Evolutionary conservation across 495 filamentous ascomycete genomes (phyloP).

Genomic region (Pseudotulostoma volvatum): DNA sequence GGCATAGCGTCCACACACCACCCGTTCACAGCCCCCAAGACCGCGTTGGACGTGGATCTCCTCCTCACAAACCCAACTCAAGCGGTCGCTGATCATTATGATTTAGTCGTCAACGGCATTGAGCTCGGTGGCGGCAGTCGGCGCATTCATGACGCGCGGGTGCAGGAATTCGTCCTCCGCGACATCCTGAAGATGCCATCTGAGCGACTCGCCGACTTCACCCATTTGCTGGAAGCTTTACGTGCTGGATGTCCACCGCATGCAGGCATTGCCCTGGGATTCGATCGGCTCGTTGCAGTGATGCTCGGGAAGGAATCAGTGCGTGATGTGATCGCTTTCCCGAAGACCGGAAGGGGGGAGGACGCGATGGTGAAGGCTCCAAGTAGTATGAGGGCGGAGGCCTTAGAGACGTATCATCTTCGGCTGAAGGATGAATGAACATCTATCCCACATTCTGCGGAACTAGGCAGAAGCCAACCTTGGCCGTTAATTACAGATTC

Average conservation of each 20-base stretch:
- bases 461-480: too few species aligned
- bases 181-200: slow-evolving; percentile 55
- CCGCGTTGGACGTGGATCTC: slow-evolving; percentile 53
- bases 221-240: slow-evolving; percentile 68
- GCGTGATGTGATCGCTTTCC: slow-evolving; percentile 89
- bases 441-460: too few species aligned
- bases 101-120: slow-evolving; percentile 87
- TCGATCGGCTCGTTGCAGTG: slow-evolving; percentile 75
- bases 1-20: slow-evolving; percentile 85
- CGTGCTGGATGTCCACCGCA: slow-evolving; percentile 89
- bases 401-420: slow-evolving; percentile 54
- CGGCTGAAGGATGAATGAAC: slow-evolving; percentile 13
- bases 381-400: slow-evolving; percentile 40
- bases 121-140: slow-evolving; percentile 87
- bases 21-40: slow-evolving; percentile 82
- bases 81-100: slow-evolving; percentile 73
- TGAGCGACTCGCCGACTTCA: slow-evolving; percentile 56
- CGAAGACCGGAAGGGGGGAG: slow-evolving; percentile 72
- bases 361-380: slow-evolving; percentile 70
- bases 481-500: too few species aligned
- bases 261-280: slow-evolving; percentile 82
- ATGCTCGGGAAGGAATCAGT: slow-evolving; percentile 61
- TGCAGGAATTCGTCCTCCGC: slow-evolving; percentile 74
- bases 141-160: slow-evolving; percentile 71
- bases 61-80: slow-evolving; percentile 54